phyloP scores from a whole-genome alignment of 805 yeast species.

The Yarrowia sp. region DNA sequence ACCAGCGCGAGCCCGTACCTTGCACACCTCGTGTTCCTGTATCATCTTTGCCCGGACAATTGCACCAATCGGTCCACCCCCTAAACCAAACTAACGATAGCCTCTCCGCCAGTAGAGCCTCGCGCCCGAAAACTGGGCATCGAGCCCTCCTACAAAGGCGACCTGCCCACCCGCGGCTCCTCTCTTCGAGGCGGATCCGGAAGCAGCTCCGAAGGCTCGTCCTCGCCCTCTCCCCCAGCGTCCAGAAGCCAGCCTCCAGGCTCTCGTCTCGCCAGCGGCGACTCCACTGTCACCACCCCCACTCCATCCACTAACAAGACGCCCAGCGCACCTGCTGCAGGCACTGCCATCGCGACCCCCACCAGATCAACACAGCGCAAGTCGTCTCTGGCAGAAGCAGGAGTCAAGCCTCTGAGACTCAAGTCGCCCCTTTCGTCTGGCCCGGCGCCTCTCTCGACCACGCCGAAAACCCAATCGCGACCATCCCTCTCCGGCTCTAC shows the following conservation, averaged over 20 bases:
- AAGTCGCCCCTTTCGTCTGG: background rate
- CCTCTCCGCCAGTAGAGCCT: background rate
- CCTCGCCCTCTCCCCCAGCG: background rate
- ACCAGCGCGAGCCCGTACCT: too few relatives aligned
- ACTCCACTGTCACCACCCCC: background rate
- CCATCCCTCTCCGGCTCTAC: background rate
- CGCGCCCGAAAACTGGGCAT: conserved; percentile 12
- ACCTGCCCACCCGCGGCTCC: background rate
- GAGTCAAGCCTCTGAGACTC: background rate
- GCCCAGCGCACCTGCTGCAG: background rate
- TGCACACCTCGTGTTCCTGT: too few relatives aligned
- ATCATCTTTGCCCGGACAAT: too few relatives aligned
- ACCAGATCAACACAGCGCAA: background rate
- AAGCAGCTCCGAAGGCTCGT: background rate
- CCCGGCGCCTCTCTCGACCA: background rate
- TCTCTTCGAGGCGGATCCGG: background rate
- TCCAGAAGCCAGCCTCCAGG: background rate
- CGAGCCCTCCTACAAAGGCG: conserved; percentile 12
- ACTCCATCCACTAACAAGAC: background rate
- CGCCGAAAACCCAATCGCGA: background rate
- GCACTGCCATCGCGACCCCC: background rate
- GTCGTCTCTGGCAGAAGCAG: conserved; percentile 4
- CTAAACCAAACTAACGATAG: background rate
- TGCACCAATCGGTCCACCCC: background rate
- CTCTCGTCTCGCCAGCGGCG: background rate